These are phyloP conservation scores for Pythium volutum DNA, from an alignment of 352 stramenopile species.

Conservation along the genomic window DNA sequence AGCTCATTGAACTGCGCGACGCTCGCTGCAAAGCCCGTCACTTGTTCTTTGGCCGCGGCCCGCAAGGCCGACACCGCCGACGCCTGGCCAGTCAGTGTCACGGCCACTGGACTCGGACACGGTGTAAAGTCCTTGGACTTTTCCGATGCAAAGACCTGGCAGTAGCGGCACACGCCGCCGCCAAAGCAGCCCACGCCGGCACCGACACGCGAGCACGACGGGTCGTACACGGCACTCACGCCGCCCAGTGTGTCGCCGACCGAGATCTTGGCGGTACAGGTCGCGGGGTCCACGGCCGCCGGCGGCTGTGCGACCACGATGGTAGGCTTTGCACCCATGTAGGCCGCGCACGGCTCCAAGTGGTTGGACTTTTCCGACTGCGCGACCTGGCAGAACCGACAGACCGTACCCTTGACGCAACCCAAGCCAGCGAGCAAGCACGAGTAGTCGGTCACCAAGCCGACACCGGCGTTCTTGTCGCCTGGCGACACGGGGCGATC, in stretches of 20 bases:
- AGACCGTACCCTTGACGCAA: conserved; percentile 10
- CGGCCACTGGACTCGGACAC: not conserved
- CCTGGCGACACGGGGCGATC: not conserved
- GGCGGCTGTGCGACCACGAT: not conserved
- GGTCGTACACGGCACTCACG: not conserved
- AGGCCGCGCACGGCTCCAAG: not conserved
- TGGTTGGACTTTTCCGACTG: not conserved
- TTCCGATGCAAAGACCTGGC: not conserved
- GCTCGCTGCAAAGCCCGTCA: not conserved
- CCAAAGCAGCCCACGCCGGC: not conserved
- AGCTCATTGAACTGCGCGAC: not conserved
- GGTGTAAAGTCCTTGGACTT: not conserved
- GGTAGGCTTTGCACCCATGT: not conserved
- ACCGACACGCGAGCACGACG: not conserved
- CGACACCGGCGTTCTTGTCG: not conserved
- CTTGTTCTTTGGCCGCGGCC: not conserved
- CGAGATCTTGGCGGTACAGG: not conserved
- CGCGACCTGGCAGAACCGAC: conserved; percentile 23
- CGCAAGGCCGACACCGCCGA: not conserved
- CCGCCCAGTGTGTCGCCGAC: not conserved
- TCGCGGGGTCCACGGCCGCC: not conserved
- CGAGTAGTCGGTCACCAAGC: conserved; percentile 2
- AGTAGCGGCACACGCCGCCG: conserved; percentile 3
- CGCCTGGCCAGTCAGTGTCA: not conserved
- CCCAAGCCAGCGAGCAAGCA: conserved; percentile 1